Evolutionary conservation across 768 basidiomycete species (phyloP).

Genomic region (Amanita polypyramis): DNA sequence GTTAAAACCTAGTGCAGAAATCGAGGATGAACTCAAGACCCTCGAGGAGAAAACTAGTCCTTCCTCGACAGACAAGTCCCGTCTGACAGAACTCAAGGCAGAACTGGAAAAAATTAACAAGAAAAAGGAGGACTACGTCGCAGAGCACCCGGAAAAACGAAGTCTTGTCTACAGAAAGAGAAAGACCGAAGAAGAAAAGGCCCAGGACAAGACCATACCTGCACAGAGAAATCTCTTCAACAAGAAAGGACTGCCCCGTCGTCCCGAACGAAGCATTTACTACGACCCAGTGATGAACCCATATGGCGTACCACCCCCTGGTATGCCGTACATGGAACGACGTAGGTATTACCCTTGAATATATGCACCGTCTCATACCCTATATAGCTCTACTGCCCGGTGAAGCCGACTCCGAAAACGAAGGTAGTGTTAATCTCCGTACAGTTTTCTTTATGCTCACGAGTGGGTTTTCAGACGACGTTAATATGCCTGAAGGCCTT

Average conservation of each 20-base stretch:
- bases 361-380: background rate
- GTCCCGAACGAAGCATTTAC: conserved; percentile 89
- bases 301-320: conserved; percentile 87
- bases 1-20: conserved; percentile 32
- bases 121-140: conserved; percentile 87
- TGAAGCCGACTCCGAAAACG: conserved; percentile 49
- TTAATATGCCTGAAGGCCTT: conserved; percentile 54
- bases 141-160: conserved; percentile 88
- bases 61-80: conserved; percentile 46
- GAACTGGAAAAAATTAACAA: conserved; percentile 75
- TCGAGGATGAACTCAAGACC: conserved; percentile 71
- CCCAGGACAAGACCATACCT: conserved; percentile 26
- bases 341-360: conserved; percentile 39
- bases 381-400: conserved; percentile 47
- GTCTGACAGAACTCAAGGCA: conserved; percentile 57
- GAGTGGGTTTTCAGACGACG: conserved; percentile 30
- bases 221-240: conserved; percentile 68
- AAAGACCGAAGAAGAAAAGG: conserved; percentile 34
- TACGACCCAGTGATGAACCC: conserved; percentile 93
- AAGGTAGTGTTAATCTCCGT: conserved; percentile 17
- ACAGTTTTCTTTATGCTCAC: background rate
- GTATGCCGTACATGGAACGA: conserved; percentile 90
- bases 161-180: conserved; percentile 66
- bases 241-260: conserved; percentile 75
- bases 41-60: conserved; percentile 36